phyloP scores from a whole-genome alignment of 176 grass and related monocot genomes.

The Oryza officinalis region DNA sequence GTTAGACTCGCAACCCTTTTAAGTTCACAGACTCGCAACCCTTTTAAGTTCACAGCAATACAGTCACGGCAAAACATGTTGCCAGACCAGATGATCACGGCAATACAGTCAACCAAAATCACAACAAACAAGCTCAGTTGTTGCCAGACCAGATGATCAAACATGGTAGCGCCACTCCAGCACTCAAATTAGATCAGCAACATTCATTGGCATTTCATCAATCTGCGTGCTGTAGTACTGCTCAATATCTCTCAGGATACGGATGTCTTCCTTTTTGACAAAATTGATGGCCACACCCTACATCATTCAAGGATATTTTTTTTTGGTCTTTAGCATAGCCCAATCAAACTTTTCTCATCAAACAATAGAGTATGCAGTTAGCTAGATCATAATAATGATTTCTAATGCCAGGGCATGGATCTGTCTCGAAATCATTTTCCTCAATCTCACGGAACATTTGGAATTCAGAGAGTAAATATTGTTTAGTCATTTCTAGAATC shows the following conservation, averaged over 20 bases:
- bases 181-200: slow-evolving; percentile 85
- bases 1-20: background rate
- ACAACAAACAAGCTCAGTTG: background rate
- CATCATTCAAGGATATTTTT: background rate
- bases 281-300: slow-evolving; percentile 99
- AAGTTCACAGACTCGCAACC: background rate
- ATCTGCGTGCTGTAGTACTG: slow-evolving; percentile 99
- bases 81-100: background rate
- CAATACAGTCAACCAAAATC: background rate
- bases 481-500: background rate
- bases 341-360: background rate
- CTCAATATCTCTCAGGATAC: slow-evolving; percentile 92
- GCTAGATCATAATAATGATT: background rate
- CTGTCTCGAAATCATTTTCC: background rate
- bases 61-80: background rate
- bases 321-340: background rate
- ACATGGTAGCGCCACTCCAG: background rate
- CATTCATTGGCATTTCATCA: slow-evolving; percentile 99
- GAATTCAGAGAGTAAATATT: background rate
- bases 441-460: background rate
- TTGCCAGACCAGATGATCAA: background rate
- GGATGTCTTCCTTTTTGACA: slow-evolving; percentile 93
- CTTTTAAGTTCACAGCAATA: background rate
- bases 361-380: background rate
- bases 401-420: background rate